Conservation (phyloP, 805 yeast species). For the Metschnikowia baotianmanensis region DNA sequence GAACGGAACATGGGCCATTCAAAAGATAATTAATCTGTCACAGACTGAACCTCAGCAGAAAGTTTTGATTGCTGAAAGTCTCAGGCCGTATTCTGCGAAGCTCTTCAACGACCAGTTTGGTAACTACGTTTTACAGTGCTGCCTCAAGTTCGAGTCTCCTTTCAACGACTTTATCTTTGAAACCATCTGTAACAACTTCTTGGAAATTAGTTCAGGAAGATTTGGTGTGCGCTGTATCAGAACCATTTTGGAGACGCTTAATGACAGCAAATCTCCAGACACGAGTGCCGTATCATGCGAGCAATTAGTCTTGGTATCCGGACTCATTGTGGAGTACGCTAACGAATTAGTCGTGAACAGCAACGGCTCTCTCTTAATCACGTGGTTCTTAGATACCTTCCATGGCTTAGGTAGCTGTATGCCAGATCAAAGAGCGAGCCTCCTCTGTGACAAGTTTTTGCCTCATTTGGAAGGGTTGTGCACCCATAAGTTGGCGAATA, state of each 20-base stretch:
- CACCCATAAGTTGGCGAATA: conserved; percentile 79
- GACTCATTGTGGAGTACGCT: conserved; percentile 73
- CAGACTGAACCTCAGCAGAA: conserved; percentile 47
- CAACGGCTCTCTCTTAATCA: conserved; percentile 84
- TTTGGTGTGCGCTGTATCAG: conserved; percentile 95
- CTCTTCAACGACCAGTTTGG: conserved; percentile 95
- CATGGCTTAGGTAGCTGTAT: conserved; percentile 37
- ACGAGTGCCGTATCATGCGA: conserved; percentile 41
- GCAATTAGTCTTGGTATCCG: conserved; percentile 70
- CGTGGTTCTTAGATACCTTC: conserved; percentile 90
- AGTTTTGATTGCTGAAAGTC: conserved; percentile 61
- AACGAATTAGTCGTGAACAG: conserved; percentile 76
- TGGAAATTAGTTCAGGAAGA: conserved; percentile 80
- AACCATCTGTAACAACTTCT: conserved; percentile 70
- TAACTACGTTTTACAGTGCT: conserved; percentile 93
- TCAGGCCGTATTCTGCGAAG: conserved; percentile 79
- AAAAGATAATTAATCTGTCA: conserved; percentile 79
- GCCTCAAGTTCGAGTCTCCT: conserved; percentile 84
- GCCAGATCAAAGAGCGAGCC: conserved; percentile 45
- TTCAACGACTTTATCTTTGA: conserved; percentile 89
- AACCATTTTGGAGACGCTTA: conserved; percentile 83
- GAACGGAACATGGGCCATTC: conserved; percentile 99
- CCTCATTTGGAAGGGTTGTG: conserved; percentile 64
- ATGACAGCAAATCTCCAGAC: conserved; percentile 33
- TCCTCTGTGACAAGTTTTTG: conserved; percentile 60